These are phyloP conservation scores for Ascochyta clinopodiicola DNA, from an alignment of 2,329 filamentous ascomycete species.

Conservation along the genomic window DNA sequence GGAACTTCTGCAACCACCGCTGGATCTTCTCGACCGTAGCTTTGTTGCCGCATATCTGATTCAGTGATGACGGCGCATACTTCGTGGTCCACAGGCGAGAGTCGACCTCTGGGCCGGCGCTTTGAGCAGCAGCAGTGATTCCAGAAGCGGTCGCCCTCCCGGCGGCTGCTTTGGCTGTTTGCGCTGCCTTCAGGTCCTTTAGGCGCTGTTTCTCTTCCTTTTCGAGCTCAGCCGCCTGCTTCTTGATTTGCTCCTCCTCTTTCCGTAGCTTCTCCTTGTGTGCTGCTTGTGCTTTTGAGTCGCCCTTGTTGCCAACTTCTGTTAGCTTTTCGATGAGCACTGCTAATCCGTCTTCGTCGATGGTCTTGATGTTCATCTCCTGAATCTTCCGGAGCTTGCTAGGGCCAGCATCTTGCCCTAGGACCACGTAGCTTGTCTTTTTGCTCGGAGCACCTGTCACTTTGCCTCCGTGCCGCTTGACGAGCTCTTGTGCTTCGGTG, in stretches of 20 bases:
- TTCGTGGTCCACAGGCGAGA: constrained; percentile 83
- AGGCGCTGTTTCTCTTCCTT: constrained; percentile 80
- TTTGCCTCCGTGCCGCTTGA: constrained; percentile 95
- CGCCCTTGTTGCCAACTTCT: constrained; percentile 74
- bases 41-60: constrained; percentile 96
- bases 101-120: constrained; percentile 35
- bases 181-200: constrained; percentile 55
- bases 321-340: constrained; percentile 82
- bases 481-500: constrained; percentile 82
- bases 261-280: constrained; percentile 82
- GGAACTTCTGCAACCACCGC: constrained; percentile 83
- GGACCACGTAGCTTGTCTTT: constrained; percentile 92
- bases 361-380: constrained; percentile 82
- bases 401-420: constrained; percentile 89
- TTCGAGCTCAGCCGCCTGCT: constrained; percentile 86
- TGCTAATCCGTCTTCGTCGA: constrained; percentile 91
- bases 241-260: constrained; percentile 81
- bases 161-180: constrained; percentile 30
- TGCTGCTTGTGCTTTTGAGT: constrained; percentile 85
- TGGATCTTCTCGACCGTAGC: constrained; percentile 86
- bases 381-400: constrained; percentile 90
- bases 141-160: constrained; percentile 47
- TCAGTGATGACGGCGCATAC: constrained; percentile 85
- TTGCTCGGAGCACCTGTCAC: constrained; percentile 83
- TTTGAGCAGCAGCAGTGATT: constrained; percentile 30